A percentile compares a stretch with the other conserved stretches of the same genome.
phyloP scores from a whole-genome alignment of 495 filamentous ascomycete genomes.

The Immersiella caudata region DNA sequence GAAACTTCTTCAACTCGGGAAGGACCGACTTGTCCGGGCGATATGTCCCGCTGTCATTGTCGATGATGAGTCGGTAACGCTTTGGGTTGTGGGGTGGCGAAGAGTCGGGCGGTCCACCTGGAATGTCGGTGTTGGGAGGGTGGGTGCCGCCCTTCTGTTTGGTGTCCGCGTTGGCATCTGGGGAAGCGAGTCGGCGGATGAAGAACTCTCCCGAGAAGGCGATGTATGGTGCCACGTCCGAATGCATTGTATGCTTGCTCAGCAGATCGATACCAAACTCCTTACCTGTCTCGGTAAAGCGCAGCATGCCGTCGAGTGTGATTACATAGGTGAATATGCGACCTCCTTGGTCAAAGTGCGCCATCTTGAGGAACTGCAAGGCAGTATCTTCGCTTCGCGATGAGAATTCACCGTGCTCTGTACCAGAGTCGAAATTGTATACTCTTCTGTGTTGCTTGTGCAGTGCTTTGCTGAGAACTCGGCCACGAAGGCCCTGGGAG shows the following conservation, averaged over 20 bases:
- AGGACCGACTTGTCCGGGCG: constrained; percentile 77
- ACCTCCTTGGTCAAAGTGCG: constrained; percentile 80
- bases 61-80: constrained; percentile 85
- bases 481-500: constrained; percentile 70
- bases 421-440: constrained; percentile 81
- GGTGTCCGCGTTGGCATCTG: constrained; percentile 21
- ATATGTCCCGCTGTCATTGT: constrained; percentile 95
- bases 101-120: constrained; percentile 44
- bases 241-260: constrained; percentile 94
- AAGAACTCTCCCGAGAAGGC: constrained; percentile 94
- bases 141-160: constrained; percentile 29
- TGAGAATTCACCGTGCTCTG: constrained; percentile 63
- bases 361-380: constrained; percentile 80
- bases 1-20: constrained; percentile 66
- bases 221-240: constrained; percentile 84
- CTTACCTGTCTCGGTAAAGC: constrained; percentile 92
- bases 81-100: constrained; percentile 57
- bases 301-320: constrained; percentile 79
- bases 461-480: constrained; percentile 77
- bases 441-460: constrained; percentile 87
- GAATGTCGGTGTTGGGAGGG: constrained; percentile 30
- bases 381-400: constrained; percentile 63
- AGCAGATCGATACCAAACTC: constrained; percentile 92
- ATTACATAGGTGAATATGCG: constrained; percentile 91
- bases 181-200: constrained; percentile 61